These are phyloP conservation scores for Naumovozyma castellii DNA, from an alignment of 805 yeast genomes.

Conservation along the genomic window DNA sequence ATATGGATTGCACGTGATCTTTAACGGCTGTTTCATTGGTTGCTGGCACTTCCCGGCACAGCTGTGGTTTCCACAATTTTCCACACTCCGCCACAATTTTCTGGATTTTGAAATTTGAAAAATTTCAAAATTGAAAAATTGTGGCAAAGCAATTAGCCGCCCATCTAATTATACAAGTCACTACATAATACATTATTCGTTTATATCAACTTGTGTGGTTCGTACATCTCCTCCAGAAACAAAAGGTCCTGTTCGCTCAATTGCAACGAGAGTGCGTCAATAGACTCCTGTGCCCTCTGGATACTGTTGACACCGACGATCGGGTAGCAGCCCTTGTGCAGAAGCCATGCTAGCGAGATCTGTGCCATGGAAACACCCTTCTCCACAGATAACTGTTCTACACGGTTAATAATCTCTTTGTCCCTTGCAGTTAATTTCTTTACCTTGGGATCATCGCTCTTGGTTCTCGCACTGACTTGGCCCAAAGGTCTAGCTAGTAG, in stretches of 20 bases:
- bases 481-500: slow-evolving; percentile 39
- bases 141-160: too few relatives aligned
- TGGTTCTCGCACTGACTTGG: slow-evolving; percentile 28
- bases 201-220: slow-evolving; percentile 16
- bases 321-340: slow-evolving; percentile 44
- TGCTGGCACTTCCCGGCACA: too few relatives aligned
- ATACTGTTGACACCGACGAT: slow-evolving; percentile 43
- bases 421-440: slow-evolving; percentile 24
- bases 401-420: slow-evolving; percentile 35
- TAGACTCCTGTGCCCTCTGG: slow-evolving; percentile 43
- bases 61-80: too few relatives aligned
- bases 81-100: too few relatives aligned
- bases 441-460: slow-evolving; percentile 28
- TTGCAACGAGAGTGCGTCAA: slow-evolving; percentile 26
- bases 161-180: too few relatives aligned
- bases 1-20: too few relatives aligned
- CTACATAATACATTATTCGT: too few relatives aligned
- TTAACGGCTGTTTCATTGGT: too few relatives aligned
- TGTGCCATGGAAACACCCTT: slow-evolving; percentile 43
- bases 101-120: too few relatives aligned
- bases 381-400: slow-evolving; percentile 44
- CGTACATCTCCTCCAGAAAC: slow-evolving; percentile 16
- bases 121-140: too few relatives aligned
- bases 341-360: slow-evolving; percentile 45
- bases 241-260: slow-evolving; percentile 5